Conservation (phyloP, 805 yeast genomes). For the Maudiozyma bulderi region DNA sequence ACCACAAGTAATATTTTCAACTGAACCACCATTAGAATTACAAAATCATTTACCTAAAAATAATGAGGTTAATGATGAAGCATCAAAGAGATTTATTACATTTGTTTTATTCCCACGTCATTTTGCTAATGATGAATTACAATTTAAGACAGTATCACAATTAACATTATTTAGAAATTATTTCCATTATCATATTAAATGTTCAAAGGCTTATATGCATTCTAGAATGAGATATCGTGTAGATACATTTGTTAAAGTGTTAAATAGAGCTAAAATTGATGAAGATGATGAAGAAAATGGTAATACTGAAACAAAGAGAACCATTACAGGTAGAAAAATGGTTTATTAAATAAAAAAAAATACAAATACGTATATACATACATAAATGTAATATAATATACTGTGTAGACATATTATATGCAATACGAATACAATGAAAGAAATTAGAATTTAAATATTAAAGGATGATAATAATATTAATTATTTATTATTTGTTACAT, state of each 20-base stretch:
- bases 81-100: slow-evolving; percentile 39
- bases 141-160: slow-evolving; percentile 53
- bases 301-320: slow-evolving; percentile 20
- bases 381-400: not conserved
- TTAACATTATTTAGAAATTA: slow-evolving; percentile 89
- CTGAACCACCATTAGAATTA: slow-evolving; percentile 90
- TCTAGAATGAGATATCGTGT: slow-evolving; percentile 97
- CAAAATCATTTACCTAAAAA: slow-evolving; percentile 19
- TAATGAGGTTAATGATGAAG: slow-evolving; percentile 30
- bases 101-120: slow-evolving; percentile 80
- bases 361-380: not conserved
- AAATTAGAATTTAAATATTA: no score
- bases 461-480: no score
- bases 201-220: slow-evolving; percentile 96
- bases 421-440: no score
- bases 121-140: slow-evolving; percentile 51
- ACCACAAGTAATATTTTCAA: slow-evolving; percentile 91
- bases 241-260: slow-evolving; percentile 83
- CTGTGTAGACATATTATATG: not conserved
- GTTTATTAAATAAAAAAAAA: slow-evolving; percentile 14
- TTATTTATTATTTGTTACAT: no score
- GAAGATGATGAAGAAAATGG: slow-evolving; percentile 52
- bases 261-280: slow-evolving; percentile 95
- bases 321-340: slow-evolving; percentile 28
- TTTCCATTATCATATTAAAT: slow-evolving; percentile 97